phyloP scores from a whole-genome alignment of 495 filamentous ascomycete species.

The Mycothermus thermophilus region DNA sequence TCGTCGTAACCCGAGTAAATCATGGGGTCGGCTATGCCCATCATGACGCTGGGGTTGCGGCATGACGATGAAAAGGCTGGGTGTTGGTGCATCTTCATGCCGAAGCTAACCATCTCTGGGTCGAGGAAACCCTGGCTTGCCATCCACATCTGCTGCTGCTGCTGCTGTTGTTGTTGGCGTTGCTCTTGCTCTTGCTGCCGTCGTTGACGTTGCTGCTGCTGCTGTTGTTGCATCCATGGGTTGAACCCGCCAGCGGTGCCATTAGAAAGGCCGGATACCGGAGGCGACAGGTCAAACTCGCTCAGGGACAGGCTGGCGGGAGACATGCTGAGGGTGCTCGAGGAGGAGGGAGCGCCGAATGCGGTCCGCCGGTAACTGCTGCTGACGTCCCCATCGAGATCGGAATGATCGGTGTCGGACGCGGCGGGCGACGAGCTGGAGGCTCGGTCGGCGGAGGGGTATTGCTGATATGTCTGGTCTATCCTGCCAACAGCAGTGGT shows the following conservation, averaged over 20 bases:
- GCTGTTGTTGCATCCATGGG: conserved; percentile 3
- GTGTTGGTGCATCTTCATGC: not conserved
- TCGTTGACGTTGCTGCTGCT: not conserved
- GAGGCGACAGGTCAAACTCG: conserved; percentile 24
- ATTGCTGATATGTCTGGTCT: conserved; percentile 29
- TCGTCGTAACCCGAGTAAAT: conserved; percentile 12
- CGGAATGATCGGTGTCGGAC: conserved; percentile 36
- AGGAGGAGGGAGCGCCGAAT: conserved; percentile 18
- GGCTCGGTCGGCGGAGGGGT: conserved; percentile 20
- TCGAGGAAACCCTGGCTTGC: conserved; percentile 30
- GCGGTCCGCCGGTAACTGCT: conserved; percentile 34
- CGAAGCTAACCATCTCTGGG: conserved; percentile 3
- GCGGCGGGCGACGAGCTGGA: conserved; percentile 19
- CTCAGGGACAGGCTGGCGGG: conserved; percentile 32
- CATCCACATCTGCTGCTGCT: conserved; percentile 23
- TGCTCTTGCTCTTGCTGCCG: conserved; percentile 14
- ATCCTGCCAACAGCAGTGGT: conserved; percentile 19
- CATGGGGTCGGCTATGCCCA: conserved; percentile 38
- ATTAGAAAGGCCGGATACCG: conserved; percentile 9
- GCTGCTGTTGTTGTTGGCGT: conserved; percentile 13
- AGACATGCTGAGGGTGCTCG: conserved; percentile 29
- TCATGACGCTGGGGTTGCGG: conserved; percentile 22
- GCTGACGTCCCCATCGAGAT: conserved; percentile 36
- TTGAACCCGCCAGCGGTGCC: not conserved
- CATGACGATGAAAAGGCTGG: too few relatives aligned